A percentile compares a stretch with the other conserved stretches of the same genome.
phyloP scores from a whole-genome alignment of 2,329 filamentous ascomycete genomes.

The Cadophora malorum region DNA sequence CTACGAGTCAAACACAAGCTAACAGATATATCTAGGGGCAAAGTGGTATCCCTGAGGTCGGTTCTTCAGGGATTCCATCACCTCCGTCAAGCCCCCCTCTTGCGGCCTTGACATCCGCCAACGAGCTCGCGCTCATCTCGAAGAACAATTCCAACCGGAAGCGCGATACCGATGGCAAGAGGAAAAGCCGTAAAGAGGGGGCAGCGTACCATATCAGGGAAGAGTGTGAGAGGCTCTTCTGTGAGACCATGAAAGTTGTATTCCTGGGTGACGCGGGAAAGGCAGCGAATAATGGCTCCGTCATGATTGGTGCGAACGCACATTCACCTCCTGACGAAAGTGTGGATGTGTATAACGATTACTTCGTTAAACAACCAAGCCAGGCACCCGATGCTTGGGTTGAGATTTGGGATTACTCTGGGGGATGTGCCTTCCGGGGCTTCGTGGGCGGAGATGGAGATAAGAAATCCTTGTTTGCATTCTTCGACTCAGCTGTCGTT shows the following conservation, averaged over 20 bases:
- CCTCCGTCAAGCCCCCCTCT: slow-evolving; percentile 90
- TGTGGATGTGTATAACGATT: slow-evolving; percentile 38
- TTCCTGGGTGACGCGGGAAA: slow-evolving; percentile 96
- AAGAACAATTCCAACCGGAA: slow-evolving; percentile 49
- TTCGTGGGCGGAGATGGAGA: slow-evolving; percentile 76
- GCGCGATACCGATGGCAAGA: slow-evolving; percentile 45
- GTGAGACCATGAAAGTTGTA: slow-evolving; percentile 89
- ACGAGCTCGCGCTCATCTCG: slow-evolving; percentile 69
- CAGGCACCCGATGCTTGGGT: slow-evolving; percentile 45
- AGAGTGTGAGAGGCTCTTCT: slow-evolving; percentile 99
- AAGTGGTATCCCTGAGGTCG: slow-evolving; percentile 96
- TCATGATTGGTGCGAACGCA: slow-evolving; percentile 80
- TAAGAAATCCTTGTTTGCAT: slow-evolving; percentile 82
- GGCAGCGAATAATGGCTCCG: slow-evolving; percentile 77
- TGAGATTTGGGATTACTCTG: slow-evolving; percentile 71
- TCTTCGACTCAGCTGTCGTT: slow-evolving; percentile 79
- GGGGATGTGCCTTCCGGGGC: slow-evolving; percentile 83
- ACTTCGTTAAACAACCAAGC: slow-evolving; percentile 37
- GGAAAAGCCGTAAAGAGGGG: slow-evolving; percentile 74
- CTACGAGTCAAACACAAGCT: slow-evolving; percentile 27
- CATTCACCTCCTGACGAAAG: slow-evolving; percentile 46
- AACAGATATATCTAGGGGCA: slow-evolving; percentile 60
- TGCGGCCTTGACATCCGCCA: slow-evolving; percentile 72
- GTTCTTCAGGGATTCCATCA: slow-evolving; percentile 80
- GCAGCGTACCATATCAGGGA: slow-evolving; percentile 95